Evolutionary conservation across 225 moss, liverwort and hornwort genomes (phyloP), one percentile per base, ranked within the genome.

Genomic region (Sphagnum contortum): DNA sequence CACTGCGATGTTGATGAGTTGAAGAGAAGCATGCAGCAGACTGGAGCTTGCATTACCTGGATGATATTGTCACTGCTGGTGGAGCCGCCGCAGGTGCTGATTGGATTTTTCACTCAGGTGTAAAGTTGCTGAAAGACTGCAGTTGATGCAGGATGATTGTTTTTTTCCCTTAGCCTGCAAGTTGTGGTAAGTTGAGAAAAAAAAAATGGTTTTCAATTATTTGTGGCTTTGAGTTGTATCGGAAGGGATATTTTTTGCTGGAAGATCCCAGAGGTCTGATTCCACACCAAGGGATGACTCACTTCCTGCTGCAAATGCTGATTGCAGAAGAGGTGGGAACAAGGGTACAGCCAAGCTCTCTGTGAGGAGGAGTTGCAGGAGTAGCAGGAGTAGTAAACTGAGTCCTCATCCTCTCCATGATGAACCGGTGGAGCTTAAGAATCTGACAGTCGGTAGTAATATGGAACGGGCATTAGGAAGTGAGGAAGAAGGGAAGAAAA

Each of bases 221-320:
- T 29, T 29, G 29, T 29, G 29, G 29, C 29, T 0, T 29, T 29
- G 29, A 29, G 29, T 29, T 29, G 29, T 29, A 29, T 29, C 29
- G 29, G 77, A 66, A 77, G 80, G 57, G 75, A 75, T 70, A 29
- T 62, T 57, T 66, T 51, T 80, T 70, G 75, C 77, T 68, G 72
- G 75, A 45, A 71, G 70, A 46, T 12, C 29, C 1, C 29, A 68
- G 55, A 50, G 11, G 6, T 57, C 48, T 57, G 51, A 71, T 48
- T 65, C 46, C 60, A 69, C 66, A 70, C 60, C 63, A 63, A 57
- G 57, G 54, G 79, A 71, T 48, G 53, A 44, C 61, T 71, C 69
- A 67, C 29, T 29, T 29, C 29, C 29, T 29, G 29, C 29, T 29
- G 74, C 53, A 71, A 69, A 59, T 59, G 69, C 45, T 12, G 72